Conservation (phyloP, 73 alveolate genomes). For the Loxodes magnus region DNA sequence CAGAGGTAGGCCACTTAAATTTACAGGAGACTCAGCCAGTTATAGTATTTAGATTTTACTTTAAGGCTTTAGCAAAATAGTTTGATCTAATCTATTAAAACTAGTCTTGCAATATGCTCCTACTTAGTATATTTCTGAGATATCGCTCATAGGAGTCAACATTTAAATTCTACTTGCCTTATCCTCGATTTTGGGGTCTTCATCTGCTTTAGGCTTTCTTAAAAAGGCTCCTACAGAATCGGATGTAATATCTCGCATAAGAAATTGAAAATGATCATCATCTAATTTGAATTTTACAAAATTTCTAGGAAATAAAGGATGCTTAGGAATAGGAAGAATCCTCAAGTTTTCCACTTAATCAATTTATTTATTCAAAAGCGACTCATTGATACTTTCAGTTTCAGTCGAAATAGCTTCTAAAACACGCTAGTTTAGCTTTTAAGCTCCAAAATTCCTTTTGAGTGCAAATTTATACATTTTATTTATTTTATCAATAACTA, state of each 20-base stretch:
- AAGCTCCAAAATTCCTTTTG: no score
- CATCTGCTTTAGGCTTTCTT: slow-evolving; percentile 8
- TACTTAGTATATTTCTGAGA: slow-evolving; percentile 19
- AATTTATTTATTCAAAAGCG: no score
- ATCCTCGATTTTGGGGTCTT: background rate
- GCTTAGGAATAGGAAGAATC: slow-evolving; percentile 13
- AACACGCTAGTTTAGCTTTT: no score
- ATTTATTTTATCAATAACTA: no score
- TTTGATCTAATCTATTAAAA: slow-evolving; percentile 19
- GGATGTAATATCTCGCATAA: background rate
- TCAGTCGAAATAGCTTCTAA: no score
- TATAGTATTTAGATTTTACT: slow-evolving; percentile 25
- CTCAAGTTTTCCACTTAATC: no score
- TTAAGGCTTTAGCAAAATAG: slow-evolving; percentile 28
- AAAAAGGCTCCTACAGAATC: slow-evolving; percentile 10
- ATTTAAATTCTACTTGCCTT: background rate
- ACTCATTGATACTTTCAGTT: no score
- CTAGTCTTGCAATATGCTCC: slow-evolving; percentile 42
- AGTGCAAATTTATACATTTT: no score
- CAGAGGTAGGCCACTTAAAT: slow-evolving; percentile 21
- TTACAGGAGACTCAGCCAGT: slow-evolving; percentile 21
- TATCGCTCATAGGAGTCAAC: slow-evolving; percentile 5
- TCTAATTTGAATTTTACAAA: background rate
- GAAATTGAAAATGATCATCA: background rate
- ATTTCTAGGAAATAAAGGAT: slow-evolving; percentile 11